Base-by-base conservation (phyloP, 2,329 filamentous ascomycete genomes). In the Phoma sp. region DNA sequence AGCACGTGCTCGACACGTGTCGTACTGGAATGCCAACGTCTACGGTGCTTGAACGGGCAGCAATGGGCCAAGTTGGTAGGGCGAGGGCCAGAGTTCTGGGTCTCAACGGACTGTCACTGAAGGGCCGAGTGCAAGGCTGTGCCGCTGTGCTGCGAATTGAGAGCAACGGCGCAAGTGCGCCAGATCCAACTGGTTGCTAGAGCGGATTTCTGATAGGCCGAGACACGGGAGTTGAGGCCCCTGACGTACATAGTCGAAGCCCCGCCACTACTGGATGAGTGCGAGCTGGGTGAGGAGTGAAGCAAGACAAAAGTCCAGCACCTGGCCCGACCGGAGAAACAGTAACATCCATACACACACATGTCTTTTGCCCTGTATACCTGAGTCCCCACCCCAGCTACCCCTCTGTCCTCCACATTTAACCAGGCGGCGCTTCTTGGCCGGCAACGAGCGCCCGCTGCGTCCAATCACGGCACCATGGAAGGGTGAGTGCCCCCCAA, bases 401-500 rank as follows among this genome's bases (percentile, higher is more conserved):
- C 35, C 51, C 38, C 41, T 48, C 45, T 22, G 12, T 22, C 49
- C 46, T 43, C 46, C 50, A 43, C 47, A 48, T 53, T 53, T 44
- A 36, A 7, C 19, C 40, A 57, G 45, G 33, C 54, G 35, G 50
- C 51, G 39, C 51, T 38, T 45, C 49, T 60, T 60, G 58, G 56
- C 63, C 54, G 50, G 53, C 50, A 49, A 51, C 47, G 35, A 35
- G 44, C 50, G 37, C 36, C 52, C 41, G 46, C 19, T 41, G 52
- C 49, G 52, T 46, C 60, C 62, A 67, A 67, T 61, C 56, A 62
- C 49, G 37, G 53, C 50, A 46, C 51, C 55, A 73, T 73, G 70
- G 71, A 72, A 62, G 71, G 69, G 71, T 74, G 58, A 64, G 71
- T 72, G 52, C 53, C 53, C 51, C 32, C 35, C 29, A 10, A 31